phyloP scores from a whole-genome alignment of 1,284 basidiomycete genomes.

The Ganoderma resinaceum region DNA sequence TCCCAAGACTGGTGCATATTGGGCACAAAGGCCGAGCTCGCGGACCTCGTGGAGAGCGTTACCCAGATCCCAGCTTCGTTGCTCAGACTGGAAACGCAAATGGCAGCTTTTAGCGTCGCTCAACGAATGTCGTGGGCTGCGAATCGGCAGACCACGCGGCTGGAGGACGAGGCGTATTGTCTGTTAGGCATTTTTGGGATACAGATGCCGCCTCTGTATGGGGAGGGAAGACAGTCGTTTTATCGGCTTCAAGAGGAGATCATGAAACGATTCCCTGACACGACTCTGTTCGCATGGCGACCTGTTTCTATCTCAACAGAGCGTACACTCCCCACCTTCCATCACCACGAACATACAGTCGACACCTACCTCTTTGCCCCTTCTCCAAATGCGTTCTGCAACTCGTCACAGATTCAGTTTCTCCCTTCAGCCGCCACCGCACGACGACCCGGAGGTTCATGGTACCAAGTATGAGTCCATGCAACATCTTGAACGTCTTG shows the following conservation, averaged over 20 bases:
- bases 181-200: not conserved
- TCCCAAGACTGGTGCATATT: not conserved
- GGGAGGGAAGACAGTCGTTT: not conserved
- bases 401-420: not conserved
- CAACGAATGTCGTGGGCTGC: slow-evolving; percentile 1
- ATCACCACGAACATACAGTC: not conserved
- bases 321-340: not conserved
- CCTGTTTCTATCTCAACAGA: not conserved
- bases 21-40: slow-evolving; percentile 14
- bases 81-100: slow-evolving; percentile 3
- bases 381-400: not conserved
- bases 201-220: not conserved
- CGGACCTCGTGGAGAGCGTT: slow-evolving; percentile 7
- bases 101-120: slow-evolving; percentile 18
- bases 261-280: not conserved
- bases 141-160: not conserved
- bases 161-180: not conserved
- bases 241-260: not conserved
- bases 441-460: not conserved
- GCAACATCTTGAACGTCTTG: not conserved
- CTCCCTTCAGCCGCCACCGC: too few species aligned
- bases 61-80: slow-evolving; percentile 11
- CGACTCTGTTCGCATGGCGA: not conserved
- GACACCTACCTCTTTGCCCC: not conserved
- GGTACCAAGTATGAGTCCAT: not conserved